A percentile compares a stretch with the other conserved stretches of the same genome.
Conservation (phyloP, 192 early-diverging fungal genomes). For the Coemansia furcata region DNA sequence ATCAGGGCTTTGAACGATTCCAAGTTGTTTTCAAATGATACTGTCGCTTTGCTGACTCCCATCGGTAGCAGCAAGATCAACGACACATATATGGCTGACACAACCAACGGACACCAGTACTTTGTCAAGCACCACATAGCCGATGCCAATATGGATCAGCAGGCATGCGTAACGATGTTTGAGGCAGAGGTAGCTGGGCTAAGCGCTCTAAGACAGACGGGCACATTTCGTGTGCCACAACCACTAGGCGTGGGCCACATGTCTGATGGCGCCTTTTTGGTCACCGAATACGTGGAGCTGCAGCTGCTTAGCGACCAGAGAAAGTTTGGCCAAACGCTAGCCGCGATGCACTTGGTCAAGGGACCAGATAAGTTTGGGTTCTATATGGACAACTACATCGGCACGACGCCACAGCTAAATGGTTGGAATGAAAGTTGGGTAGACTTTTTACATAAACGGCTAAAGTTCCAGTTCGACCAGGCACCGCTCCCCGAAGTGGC, state of each 20-base stretch:
- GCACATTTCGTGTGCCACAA: conserved; percentile 19
- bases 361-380: conserved; percentile 32
- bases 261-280: conserved; percentile 16
- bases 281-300: conserved; percentile 21
- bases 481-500: conserved; percentile 4
- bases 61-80: conserved; percentile 16
- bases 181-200: conserved; percentile 20
- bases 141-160: not conserved
- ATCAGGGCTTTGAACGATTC: not conserved
- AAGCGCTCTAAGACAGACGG: conserved; percentile 11
- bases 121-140: conserved; percentile 26
- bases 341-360: conserved; percentile 10
- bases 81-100: conserved; percentile 1
- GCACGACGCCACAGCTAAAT: conserved; percentile 32
- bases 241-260: conserved; percentile 15
- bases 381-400: conserved; percentile 29
- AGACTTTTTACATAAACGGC: conserved; percentile 20
- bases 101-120: not conserved
- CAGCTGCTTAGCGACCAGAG: conserved; percentile 12
- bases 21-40: not conserved
- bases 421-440: conserved; percentile 30
- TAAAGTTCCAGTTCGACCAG: conserved; percentile 24
- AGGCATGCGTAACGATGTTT: conserved; percentile 13
- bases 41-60: not conserved
- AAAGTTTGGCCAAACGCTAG: conserved; percentile 24